Evolutionary conservation across 2,329 filamentous ascomycete genomes (phyloP), one percentile per base, ranked within the genome.

Genomic region (Neonectria sp.): DNA sequence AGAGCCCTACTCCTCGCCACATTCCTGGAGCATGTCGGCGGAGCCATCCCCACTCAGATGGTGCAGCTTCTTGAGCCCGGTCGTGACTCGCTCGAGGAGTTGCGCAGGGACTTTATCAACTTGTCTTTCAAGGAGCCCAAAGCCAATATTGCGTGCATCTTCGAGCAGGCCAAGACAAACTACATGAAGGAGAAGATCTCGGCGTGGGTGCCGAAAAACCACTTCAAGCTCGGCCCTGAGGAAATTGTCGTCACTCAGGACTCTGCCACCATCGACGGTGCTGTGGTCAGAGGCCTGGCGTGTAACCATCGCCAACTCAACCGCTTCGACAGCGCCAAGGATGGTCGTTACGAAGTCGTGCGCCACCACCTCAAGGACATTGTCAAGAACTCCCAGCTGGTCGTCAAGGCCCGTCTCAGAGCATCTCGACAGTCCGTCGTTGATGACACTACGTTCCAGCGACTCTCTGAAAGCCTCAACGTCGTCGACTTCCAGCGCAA

Each of bases 231-330:
- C n/a, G 61, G 61, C 24, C 61, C 61, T 2, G 61, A 64, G 48
- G 61, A 64, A 31, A 64, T 64, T 29, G 61, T 64, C n/a, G 61
- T 64, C 29, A 64, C 61, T 2, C 48, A 59, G 15, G 48, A 53
- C 11, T 64, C 61, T 17, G 61, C 61, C 24, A 53, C 56, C 21
- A 49, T 64, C 9, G 55, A 64, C 15, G 48, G 55, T 3, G 51
- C 61, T n/a, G 51, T 64, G 2, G 51, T 40, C 13, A 33, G 61
- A 48, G 61, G 61, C 6, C 40, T 64, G 9, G 55, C 61, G 13
- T 64, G 61, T 31, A 64, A 64, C 15, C 61, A 64, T 31, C 55
- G 61, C 43, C 61, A 64, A 29, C 61, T 64, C 29, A 64, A 64
- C 37, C 61, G 61, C 37, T 64, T 64, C 24, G 61, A 64, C 37